Conservation (phyloP, 2,329 filamentous ascomycete genomes). For the Bertia moriformis region DNA sequence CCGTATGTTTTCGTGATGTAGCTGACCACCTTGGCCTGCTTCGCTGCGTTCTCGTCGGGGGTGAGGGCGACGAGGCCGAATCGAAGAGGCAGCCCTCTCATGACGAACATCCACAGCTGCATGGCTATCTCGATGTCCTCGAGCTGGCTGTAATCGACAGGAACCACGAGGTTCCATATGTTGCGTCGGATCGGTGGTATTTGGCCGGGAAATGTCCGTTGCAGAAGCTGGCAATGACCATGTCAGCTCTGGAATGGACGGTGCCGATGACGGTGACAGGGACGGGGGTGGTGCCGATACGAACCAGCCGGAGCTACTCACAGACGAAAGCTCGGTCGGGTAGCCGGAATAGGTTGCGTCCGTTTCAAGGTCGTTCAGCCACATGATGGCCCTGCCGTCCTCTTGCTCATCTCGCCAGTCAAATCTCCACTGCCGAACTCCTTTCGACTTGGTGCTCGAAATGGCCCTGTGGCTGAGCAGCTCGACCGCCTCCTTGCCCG, state of each 20-base stretch:
- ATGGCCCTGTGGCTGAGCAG: slow-evolving; percentile 61
- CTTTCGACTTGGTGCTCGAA: slow-evolving; percentile 47
- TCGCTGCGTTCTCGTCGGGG: slow-evolving; percentile 37
- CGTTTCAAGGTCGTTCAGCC: slow-evolving; percentile 86
- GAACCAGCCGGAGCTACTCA: slow-evolving; percentile 22
- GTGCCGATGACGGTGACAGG: too few species aligned
- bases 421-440: slow-evolving; percentile 57
- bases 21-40: slow-evolving; percentile 67
- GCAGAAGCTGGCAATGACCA: slow-evolving; percentile 44
- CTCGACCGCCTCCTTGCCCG: slow-evolving; percentile 60
- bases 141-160: slow-evolving; percentile 60
- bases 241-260: too few species aligned
- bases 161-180: slow-evolving; percentile 70
- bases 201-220: slow-evolving; percentile 70
- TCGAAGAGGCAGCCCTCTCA: slow-evolving; percentile 66
- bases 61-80: slow-evolving; percentile 74
- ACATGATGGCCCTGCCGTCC: slow-evolving; percentile 71
- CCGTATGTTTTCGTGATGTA: slow-evolving; percentile 71
- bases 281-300: not conserved
- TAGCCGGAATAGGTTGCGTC: slow-evolving; percentile 70
- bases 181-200: slow-evolving; percentile 69
- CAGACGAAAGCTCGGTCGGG: slow-evolving; percentile 45
- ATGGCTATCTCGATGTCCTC: slow-evolving; percentile 51
- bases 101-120: slow-evolving; percentile 60
- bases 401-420: slow-evolving; percentile 80